Evolutionary conservation across 2,329 filamentous ascomycete species (phyloP), one percentile per base, ranked within the genome.

Genomic region (Phyllachora maydis): DNA sequence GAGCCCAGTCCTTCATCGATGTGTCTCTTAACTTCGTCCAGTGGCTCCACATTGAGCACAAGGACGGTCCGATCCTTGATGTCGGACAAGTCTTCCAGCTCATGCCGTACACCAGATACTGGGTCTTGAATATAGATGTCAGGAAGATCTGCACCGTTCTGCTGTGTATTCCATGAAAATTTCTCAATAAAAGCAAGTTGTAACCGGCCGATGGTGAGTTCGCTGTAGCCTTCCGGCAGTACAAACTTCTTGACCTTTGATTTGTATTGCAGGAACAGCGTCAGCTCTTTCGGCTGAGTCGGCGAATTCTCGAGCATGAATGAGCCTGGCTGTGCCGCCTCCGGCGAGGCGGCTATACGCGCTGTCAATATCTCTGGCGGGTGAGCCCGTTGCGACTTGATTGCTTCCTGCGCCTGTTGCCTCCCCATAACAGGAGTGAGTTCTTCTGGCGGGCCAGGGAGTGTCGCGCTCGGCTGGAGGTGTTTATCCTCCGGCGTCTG

Each of bases 41-140:
- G 60, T 10, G 74, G 66, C 41, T 98, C 88, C 1, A 95, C 64
- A 36, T 98, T 98, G 19, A 98, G 55, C 0, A 88, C 90, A n/a
- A 98, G 58, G 1, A 98, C 88, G 2, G 82, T 82, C 15, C 85
- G 68, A 43, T 98, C 88, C 48, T 91, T 93, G 38, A 98, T 77
- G 41, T 98, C 88, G 11, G 59, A 66, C 15, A 98, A 56, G 41
- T 98, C 88, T 44, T 98, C 88, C 13, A 98, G 54, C 49, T 98
- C 88, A 44, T 98, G 85, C 10, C 88, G 74, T n/a, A 98, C 77
- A 1, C 88, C 88, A 6, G 88, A 95, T 3, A 93, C 65, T 0
- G 83, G 75, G 43, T 98, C 88, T 45, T 98, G 88, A 10, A 98
- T 88, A 44, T 98, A 93, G 10, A 98, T 95, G 37, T 98, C 88